Base-by-base conservation (phyloP, 768 basidiomycete genomes). In the Boletus rufocinnamomeus region DNA sequence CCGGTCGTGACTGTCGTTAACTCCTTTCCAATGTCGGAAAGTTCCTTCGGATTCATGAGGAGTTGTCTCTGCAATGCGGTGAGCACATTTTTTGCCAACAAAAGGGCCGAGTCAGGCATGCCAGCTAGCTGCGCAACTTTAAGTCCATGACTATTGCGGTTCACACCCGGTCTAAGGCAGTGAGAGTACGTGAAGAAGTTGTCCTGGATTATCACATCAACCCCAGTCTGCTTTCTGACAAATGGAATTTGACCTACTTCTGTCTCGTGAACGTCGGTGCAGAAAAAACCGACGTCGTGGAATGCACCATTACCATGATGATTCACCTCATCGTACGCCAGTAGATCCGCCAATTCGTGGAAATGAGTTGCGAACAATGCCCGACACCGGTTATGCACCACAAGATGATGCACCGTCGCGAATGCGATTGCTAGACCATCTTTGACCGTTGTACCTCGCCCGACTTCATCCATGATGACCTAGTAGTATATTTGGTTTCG, bases 401-500 rank as follows among this genome's bases (percentile, higher is more conserved):
- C 74, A 21, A 98, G 80, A 71, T 98, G 88, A 66, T 95, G 88
- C 35, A 95, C 80, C 3, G 93, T 86, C 7, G 93, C 91, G 67
- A 93, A 98, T 19, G 97, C 95, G 51, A 98, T 92, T 0, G 96
- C 93, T 16, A 98, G 73, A 11, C 96, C 96, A 66, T 97, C 95
- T 59, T 85, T 85, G 9, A 95, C 86, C 0, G 95, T 95, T 6
- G 96, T 98, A 35, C 96, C 96, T 64, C 96, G 79, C 7, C 96
- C 96, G n/a, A 99, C 95, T 77, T 99, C 96, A 70, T 99, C 96
- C 93, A 99, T 95, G 61, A 99, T 95, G n/a, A 98, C 90, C 93
- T 95, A 64, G 28, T 25, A 45, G 28, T 34, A 57, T 54, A 6
- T 53, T 66, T 40, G 51, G 52, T 35, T 59, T 62, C 37, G 44